A percentile compares a stretch with the other conserved stretches of the same genome.
phyloP scores from a whole-genome alignment of 192 early-diverging fungal species.

The Radiomyces spectabilis region DNA sequence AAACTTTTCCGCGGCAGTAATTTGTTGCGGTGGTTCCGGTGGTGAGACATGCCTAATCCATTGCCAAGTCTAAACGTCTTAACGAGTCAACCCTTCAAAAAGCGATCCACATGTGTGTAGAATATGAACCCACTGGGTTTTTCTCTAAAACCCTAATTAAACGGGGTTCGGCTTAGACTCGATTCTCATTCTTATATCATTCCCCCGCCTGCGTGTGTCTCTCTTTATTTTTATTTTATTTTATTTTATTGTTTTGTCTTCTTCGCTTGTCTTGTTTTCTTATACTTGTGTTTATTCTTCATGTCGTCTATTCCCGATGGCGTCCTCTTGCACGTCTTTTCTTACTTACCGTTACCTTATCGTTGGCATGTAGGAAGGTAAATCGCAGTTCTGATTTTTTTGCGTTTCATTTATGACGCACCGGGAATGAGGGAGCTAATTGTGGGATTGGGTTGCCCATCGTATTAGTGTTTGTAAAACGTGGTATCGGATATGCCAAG shows the following conservation, averaged over 20 bases:
- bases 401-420: background rate
- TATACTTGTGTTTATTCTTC: background rate
- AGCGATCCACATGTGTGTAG: no score
- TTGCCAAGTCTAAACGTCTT: no score
- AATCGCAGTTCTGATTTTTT: background rate
- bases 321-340: background rate
- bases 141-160: no score
- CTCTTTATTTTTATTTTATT: background rate
- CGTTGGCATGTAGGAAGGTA: background rate
- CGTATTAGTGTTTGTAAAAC: slow-evolving; percentile 8
- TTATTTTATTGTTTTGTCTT: background rate
- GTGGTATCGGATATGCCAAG: slow-evolving; percentile 29
- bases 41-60: no score
- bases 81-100: no score
- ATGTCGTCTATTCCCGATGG: background rate
- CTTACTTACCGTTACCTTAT: background rate
- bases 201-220: background rate
- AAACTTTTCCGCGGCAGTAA: no score
- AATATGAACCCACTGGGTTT: no score
- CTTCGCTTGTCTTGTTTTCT: background rate
- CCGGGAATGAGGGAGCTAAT: slow-evolving; percentile 4
- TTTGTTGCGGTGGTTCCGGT: no score
- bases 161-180: no score
- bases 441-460: slow-evolving; percentile 2
- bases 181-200: no score